Evolutionary conservation across 192 early-diverging fungal genomes (phyloP).

Genomic region (Backusella tuberculispora): DNA sequence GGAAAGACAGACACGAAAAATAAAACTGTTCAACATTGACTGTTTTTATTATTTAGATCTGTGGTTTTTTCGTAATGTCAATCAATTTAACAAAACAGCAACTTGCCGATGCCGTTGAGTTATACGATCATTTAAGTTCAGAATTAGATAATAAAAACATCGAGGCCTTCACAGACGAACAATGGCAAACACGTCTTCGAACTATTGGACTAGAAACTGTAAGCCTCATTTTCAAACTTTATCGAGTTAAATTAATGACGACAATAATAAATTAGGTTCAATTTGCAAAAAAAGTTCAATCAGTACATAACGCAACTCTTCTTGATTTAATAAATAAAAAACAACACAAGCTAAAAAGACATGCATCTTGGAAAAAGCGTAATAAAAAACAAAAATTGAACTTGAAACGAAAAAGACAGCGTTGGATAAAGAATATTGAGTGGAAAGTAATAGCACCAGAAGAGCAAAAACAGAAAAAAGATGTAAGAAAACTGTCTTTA

Average conservation of each 20-base stretch:
- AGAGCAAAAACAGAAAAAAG: background rate
- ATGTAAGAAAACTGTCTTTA: background rate
- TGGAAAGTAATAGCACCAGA: background rate
- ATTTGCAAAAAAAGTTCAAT: constrained; percentile 4
- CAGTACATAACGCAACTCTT: background rate
- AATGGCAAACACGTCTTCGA: background rate
- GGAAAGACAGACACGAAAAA: too few species aligned
- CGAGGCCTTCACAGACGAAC: background rate
- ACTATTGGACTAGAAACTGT: constrained; percentile 6
- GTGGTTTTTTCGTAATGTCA: background rate
- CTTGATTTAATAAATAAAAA: constrained; percentile 5
- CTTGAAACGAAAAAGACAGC: background rate
- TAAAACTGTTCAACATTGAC: background rate
- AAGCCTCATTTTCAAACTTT: background rate
- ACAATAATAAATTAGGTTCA: background rate
- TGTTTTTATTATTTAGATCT: background rate
- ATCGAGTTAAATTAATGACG: background rate
- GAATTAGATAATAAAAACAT: background rate
- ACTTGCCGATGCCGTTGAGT: background rate
- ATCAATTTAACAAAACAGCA: background rate
- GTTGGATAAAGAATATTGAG: background rate
- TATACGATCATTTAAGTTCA: background rate
- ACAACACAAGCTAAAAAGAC: background rate
- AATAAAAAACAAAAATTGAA: background rate
- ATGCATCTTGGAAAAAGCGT: constrained; percentile 4